These are phyloP conservation scores for Heterobasidion occidentale DNA, from an alignment of 1,284 basidiomycete species.

Conservation along the genomic window DNA sequence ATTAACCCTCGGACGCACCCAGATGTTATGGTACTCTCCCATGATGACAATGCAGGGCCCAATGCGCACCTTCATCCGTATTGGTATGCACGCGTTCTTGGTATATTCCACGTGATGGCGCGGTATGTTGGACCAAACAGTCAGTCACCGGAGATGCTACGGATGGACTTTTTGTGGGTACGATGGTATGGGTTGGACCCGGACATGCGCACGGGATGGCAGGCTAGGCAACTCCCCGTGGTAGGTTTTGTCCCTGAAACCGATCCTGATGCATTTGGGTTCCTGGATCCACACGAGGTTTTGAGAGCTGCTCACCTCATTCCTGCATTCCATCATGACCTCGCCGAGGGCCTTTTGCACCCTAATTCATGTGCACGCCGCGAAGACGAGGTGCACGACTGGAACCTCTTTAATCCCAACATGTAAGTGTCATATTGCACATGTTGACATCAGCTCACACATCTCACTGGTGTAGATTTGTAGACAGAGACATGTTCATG, in stretches of 20 bases:
- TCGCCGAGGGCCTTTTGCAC: conserved; percentile 7
- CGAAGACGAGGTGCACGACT: background rate
- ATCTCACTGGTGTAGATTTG: conserved; percentile 10
- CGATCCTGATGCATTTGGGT: conserved; percentile 12
- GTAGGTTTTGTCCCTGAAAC: conserved; percentile 14
- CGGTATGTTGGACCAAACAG: conserved; percentile 3
- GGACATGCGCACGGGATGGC: conserved; percentile 8
- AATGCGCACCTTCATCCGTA: conserved; percentile 15
- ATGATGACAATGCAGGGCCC: background rate
- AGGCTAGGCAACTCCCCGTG: conserved; percentile 11
- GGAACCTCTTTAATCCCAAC: background rate
- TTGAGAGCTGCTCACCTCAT: conserved; percentile 22
- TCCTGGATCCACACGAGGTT: conserved; percentile 18
- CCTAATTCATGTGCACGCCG: background rate
- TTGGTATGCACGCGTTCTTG: conserved; percentile 27
- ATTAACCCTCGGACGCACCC: conserved; percentile 8
- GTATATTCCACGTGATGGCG: conserved; percentile 26
- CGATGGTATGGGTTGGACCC: conserved; percentile 19
- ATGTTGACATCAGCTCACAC: background rate
- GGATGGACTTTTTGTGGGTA: conserved; percentile 22
- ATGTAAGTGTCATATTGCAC: background rate
- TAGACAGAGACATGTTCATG: conserved; percentile 21
- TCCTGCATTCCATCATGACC: conserved; percentile 21
- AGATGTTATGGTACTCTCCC: conserved; percentile 3
- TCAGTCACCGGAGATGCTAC: background rate